phyloP scores from a whole-genome alignment of 805 yeast genomes.

The Starmerella sp. region DNA sequence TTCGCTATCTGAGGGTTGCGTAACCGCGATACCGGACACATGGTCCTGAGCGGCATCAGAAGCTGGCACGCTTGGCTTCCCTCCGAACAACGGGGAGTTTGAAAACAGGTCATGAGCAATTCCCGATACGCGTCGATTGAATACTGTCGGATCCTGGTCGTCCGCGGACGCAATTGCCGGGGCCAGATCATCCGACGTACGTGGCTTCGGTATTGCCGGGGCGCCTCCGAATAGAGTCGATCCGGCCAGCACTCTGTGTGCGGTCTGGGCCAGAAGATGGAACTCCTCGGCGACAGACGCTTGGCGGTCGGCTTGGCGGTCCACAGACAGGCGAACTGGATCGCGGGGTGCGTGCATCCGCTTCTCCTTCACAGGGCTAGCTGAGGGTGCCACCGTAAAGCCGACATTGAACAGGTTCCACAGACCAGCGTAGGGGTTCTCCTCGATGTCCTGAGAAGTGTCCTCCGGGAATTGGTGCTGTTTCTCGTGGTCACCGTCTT shows the following conservation, averaged over 20 bases:
- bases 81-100: constrained; percentile 15
- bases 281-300: constrained; percentile 12
- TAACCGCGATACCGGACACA: neutral
- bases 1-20: neutral
- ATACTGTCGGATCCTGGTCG: neutral
- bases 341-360: neutral
- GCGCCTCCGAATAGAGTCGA: constrained; percentile 20
- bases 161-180: neutral
- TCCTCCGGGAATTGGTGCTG: neutral
- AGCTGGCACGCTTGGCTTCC: neutral
- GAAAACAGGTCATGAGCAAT: constrained; percentile 11
- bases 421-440: constrained; percentile 1
- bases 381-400: constrained; percentile 14
- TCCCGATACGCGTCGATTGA: neutral
- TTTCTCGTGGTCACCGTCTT: neutral
- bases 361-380: neutral
- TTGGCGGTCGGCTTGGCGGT: neutral
- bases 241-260: constrained; percentile 12
- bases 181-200: neutral
- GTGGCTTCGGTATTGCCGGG: neutral
- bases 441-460: neutral
- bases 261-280: constrained; percentile 5
- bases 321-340: neutral
- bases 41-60: neutral
- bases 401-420: constrained; percentile 22